Base-by-base conservation (phyloP, 257 asterid genomes). In the Scutellaria galericulata region DNA sequence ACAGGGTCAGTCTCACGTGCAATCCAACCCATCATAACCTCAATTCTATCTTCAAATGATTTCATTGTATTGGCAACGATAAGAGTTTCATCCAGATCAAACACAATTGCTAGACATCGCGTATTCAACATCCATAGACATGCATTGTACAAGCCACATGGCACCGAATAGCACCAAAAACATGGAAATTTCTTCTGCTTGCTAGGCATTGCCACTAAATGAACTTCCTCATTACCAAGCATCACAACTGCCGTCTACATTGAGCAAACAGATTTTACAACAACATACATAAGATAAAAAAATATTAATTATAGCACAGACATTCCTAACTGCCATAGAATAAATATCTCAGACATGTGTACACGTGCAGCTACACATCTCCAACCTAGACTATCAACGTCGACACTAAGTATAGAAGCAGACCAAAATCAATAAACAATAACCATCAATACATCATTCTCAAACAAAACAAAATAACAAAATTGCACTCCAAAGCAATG, bases 21-120 rank as follows among this genome's bases (percentile, higher is more conserved):
- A 77, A 95, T 85, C 93, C 91, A 86, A 52, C 79, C 85, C 78
- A 81, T 75, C 78, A 95, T 82, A 67, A 79, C 73, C 13, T 91
- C 99, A 66, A 95, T 95, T 78, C 90, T 89, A 83, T 95, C 99
- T 79, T 95, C 98, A 83, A 91, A 92, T 0, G 99, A 95, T 87
- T 90, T 95, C 98, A 95, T 87, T 37, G 99, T 95, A 83, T 95
- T 95, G 80, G 99, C 98, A 79, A 95, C 99, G 81, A 95, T 88
- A 60, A 95, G 92, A 50, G 99, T 95, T 80, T 95, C 99, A 39
- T 95, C 99, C 41, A 95, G 96, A 85, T 95, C 98, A 76, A 95
- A 95, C 70, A 95, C 99, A 70, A 95, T 88, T 7, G 99, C 82
- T 60, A 95, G 80, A 84, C 99, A 95, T 13, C 99, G 86, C 41